Evolutionary conservation across 2,329 filamentous ascomycete species (phyloP), one percentile per base, ranked within the genome.

Genomic region (Coniochaeta sp.): DNA sequence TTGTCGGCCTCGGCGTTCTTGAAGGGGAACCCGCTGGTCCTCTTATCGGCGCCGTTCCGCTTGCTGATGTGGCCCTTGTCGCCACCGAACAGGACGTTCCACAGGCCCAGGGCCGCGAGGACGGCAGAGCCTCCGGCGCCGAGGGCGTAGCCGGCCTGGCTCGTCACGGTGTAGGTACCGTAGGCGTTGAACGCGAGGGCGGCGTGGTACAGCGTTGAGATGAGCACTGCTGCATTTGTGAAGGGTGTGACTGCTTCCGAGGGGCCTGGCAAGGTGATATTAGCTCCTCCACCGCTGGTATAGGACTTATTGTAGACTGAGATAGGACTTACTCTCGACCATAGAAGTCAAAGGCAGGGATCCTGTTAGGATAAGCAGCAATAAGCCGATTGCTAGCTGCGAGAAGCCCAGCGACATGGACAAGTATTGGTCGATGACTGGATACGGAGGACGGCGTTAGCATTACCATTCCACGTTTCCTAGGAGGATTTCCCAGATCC

Each of bases 361-460:
- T 55, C 89, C 90, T 0, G 89, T 89, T 32, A 93, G 79, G 38
- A 90, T 78, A 40, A 92, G 74, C n/a, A 81, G 80, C 14, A 89
- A 73, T 7, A 86, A 69, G 34, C 85, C 86, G 30, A 93, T 74
- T 10, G 85, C 76, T 24, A 92, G 76, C 52, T 91, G 80, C 32
- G 85, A 77, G 60, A 93, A 77, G 63, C 88, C 90, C 1, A 91
- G 80, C 30, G 81, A 84, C 47, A 89, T 88, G 58, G 85, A 85
- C 71, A 93, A 87, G 79, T 93, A 93, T 60, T 83, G 74, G 72
- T 92, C 89, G 34, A 91, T 77, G 26, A 75, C 86, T 84, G 65
- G 14, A 17, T 57, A n/a, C n/a, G n/a, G 22, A 24, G 6, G 42
- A n/a, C n/a, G 4, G 38, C 8, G 30, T 44, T 28, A 34, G 28